A percentile compares a stretch with the other conserved stretches of the same genome.
These are phyloP conservation scores for Amauroascus niger DNA, from an alignment of 2,329 filamentous ascomycete species.

Conservation along the genomic window DNA sequence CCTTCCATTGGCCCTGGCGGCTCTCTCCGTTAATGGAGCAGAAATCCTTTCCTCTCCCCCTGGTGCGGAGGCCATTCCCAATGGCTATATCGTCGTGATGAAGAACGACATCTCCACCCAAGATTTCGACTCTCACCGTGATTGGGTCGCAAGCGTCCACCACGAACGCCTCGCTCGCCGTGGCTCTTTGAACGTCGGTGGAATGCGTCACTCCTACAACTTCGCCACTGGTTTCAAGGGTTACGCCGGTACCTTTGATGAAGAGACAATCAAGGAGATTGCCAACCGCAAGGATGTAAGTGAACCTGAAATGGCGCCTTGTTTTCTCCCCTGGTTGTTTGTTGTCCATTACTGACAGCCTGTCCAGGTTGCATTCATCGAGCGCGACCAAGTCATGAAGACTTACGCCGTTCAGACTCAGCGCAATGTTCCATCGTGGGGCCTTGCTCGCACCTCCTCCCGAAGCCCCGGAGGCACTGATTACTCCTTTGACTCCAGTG, in stretches of 20 bases:
- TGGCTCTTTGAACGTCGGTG: conserved; percentile 8
- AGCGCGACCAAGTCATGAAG: conserved; percentile 13
- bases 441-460: conserved; percentile 30
- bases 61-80: conserved; percentile 5
- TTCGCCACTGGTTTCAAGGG: conserved; percentile 12
- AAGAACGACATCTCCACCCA: conserved; percentile 13
- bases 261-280: conserved; percentile 15
- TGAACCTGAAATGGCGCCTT: too few species aligned
- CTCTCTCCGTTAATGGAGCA: conserved; percentile 14
- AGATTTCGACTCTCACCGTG: conserved; percentile 14
- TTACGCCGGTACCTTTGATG: conserved; percentile 15
- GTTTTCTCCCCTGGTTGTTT: background rate
- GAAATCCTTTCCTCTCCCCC: conserved; percentile 11
- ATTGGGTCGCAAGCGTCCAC: conserved; percentile 13
- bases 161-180: conserved; percentile 12
- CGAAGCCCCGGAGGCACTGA: conserved; percentile 18
- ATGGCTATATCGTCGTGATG: conserved; percentile 17
- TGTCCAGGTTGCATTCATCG: conserved; percentile 16
- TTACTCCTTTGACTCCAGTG: conserved; percentile 31
- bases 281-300: conserved; percentile 9
- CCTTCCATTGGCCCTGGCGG: conserved; percentile 14
- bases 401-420: conserved; percentile 14
- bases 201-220: conserved; percentile 12
- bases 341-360: background rate
- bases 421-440: conserved; percentile 27